phyloP scores from a whole-genome alignment of 1,139 yeast species.

The Sugiyamaella grinbergsii region DNA sequence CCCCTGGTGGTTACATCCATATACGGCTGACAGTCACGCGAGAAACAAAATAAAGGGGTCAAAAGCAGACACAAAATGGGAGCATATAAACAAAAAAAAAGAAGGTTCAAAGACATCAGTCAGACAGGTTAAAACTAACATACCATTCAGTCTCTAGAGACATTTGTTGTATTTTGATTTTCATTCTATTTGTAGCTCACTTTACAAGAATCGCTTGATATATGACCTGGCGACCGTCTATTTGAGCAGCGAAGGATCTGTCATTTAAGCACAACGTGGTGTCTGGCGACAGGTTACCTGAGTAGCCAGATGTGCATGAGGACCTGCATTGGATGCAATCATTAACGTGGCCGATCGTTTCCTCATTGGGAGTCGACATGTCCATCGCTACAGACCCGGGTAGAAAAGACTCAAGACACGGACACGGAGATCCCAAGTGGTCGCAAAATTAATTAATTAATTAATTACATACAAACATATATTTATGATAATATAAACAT shows the following conservation, averaged over 20 bases:
- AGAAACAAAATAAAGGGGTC: slow-evolving; percentile 12
- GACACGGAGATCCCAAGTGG: too few relatives aligned
- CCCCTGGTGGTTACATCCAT: neutral
- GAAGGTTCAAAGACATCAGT: slow-evolving; percentile 1
- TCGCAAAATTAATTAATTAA: too few relatives aligned
- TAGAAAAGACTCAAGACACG: too few relatives aligned
- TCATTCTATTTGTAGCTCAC: too few relatives aligned
- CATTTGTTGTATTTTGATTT: too few relatives aligned
- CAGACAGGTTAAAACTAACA: too few relatives aligned
- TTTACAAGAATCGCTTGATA: too few relatives aligned
- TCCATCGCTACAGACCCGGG: too few relatives aligned
- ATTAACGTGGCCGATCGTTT: neutral
- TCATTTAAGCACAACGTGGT: neutral
- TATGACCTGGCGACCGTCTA: too few relatives aligned
- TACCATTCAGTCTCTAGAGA: too few relatives aligned
- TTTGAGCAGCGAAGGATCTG: too few relatives aligned
- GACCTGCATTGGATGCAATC: neutral
- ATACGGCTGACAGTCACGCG: slow-evolving; percentile 7
- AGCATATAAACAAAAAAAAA: slow-evolving; percentile 1
- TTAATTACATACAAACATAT: neutral
- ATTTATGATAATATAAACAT: slow-evolving; percentile 53
- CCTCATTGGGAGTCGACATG: too few relatives aligned
- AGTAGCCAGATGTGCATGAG: neutral
- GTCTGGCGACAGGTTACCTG: neutral
- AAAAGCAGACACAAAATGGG: neutral